These are phyloP conservation scores for Postia placenta DNA, from an alignment of 768 basidiomycete genomes.

Conservation along the genomic window DNA sequence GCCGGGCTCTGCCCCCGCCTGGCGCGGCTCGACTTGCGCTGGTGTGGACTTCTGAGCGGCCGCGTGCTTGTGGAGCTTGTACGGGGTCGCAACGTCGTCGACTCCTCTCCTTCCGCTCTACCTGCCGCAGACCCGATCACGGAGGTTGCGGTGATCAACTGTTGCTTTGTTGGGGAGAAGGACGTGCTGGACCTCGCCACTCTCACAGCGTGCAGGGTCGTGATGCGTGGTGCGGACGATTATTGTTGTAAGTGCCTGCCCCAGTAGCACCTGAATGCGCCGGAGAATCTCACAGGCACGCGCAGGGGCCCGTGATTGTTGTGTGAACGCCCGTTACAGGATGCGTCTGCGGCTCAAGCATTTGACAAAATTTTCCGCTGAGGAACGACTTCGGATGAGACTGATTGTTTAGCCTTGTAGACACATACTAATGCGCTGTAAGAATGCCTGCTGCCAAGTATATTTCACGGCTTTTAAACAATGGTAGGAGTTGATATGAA, in stretches of 20 bases:
- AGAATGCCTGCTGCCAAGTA: too few relatives aligned
- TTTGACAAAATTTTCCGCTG: conserved; percentile 15
- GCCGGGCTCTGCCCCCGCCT: conserved; percentile 40
- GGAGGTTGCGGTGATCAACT: conserved; percentile 49
- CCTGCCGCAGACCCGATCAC: conserved; percentile 27
- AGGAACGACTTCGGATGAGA: not conserved
- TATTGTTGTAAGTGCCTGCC: conserved; percentile 38
- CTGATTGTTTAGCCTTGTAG: not conserved
- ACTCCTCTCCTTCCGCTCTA: not conserved
- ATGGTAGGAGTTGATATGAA: too few relatives aligned
- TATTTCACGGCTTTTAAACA: too few relatives aligned
- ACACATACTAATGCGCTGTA: too few relatives aligned
- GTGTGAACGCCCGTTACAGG: conserved; percentile 50
- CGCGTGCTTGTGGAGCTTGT: conserved; percentile 45
- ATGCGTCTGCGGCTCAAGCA: conserved; percentile 40
- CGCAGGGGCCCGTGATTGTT: conserved; percentile 44
- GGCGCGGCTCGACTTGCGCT: conserved; percentile 45
- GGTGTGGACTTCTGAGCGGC: conserved; percentile 53
- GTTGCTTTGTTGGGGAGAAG: conserved; percentile 47
- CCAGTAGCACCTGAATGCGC: conserved; percentile 3
- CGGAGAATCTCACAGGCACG: conserved; percentile 24
- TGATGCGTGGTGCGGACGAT: conserved; percentile 35
- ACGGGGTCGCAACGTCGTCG: conserved; percentile 27
- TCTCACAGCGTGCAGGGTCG: conserved; percentile 41
- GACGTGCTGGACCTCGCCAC: conserved; percentile 47